These are phyloP conservation scores for Colletotrichum musicola DNA, from an alignment of 2,329 filamentous ascomycete species.

Conservation along the genomic window DNA sequence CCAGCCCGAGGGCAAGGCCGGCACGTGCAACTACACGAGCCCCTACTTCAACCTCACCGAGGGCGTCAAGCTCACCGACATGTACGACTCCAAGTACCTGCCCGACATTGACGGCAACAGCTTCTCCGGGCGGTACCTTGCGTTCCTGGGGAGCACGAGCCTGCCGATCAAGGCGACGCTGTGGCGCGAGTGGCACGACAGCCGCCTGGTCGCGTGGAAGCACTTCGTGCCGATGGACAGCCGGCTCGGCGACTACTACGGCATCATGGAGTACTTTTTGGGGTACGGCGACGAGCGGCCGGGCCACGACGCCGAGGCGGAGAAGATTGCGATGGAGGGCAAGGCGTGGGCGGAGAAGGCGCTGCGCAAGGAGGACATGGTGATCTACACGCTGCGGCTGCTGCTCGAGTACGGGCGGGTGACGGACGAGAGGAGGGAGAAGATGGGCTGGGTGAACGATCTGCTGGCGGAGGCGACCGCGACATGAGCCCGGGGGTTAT, in stretches of 20 bases:
- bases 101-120: slow-evolving; percentile 83
- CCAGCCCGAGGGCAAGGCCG: slow-evolving; percentile 51
- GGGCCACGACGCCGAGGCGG: slow-evolving; percentile 68
- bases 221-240: slow-evolving; percentile 87
- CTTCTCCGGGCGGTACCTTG: slow-evolving; percentile 76
- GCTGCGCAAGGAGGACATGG: slow-evolving; percentile 79
- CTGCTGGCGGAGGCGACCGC: slow-evolving; percentile 45
- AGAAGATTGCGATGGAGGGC: slow-evolving; percentile 74
- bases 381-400: slow-evolving; percentile 75
- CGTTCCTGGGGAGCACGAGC: slow-evolving; percentile 76
- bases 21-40: slow-evolving; percentile 62
- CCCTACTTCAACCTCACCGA: slow-evolving; percentile 56
- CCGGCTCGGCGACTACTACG: slow-evolving; percentile 78
- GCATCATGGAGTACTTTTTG: slow-evolving; percentile 80
- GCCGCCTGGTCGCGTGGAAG: slow-evolving; percentile 79
- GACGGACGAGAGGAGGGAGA: slow-evolving; percentile 63
- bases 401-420: slow-evolving; percentile 73
- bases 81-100: slow-evolving; percentile 76
- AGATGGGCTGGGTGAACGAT: slow-evolving; percentile 69
- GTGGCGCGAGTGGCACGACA: slow-evolving; percentile 86
- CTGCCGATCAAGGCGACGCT: slow-evolving; percentile 83
- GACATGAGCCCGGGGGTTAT: slow-evolving; percentile 6
- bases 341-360: slow-evolving; percentile 78
- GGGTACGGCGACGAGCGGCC: slow-evolving; percentile 62
- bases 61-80: slow-evolving; percentile 60